phyloP scores from a whole-genome alignment of 2,329 filamentous ascomycete genomes.

The Colletotrichum sp. region DNA sequence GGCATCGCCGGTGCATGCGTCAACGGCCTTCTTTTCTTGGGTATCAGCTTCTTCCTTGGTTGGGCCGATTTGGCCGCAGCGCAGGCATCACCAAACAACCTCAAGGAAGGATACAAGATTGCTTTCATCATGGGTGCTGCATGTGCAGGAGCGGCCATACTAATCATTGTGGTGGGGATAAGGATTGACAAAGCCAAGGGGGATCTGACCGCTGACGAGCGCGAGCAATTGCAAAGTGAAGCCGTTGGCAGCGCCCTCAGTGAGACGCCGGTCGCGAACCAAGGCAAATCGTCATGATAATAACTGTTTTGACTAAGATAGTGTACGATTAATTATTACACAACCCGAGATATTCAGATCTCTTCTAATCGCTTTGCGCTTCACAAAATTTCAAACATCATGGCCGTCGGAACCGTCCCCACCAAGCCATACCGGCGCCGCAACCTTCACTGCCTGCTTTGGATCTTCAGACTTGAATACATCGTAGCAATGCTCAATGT shows the following conservation, averaged over 20 bases:
- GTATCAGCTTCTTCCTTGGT: constrained; percentile 73
- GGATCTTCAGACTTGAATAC: not conserved
- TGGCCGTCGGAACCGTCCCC: not conserved
- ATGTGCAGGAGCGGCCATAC: constrained; percentile 53
- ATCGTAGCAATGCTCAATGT: not conserved
- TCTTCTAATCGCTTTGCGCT: not conserved
- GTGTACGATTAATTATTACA: not conserved
- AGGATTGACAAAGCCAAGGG: constrained; percentile 10
- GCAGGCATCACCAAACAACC: constrained; percentile 46
- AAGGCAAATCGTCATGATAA: not conserved
- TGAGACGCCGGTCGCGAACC: not conserved
- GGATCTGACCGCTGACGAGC: not conserved
- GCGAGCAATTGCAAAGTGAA: not conserved
- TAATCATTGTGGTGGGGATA: constrained; percentile 58
- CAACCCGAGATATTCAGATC: not conserved
- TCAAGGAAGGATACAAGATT: constrained; percentile 61
- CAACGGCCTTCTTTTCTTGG: constrained; percentile 72
- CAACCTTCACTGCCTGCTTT: not conserved
- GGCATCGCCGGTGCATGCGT: constrained; percentile 74
- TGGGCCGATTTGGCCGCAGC: constrained; percentile 67
- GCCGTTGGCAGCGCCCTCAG: not conserved
- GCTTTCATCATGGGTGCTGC: constrained; percentile 71
- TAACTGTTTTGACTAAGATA: not conserved
- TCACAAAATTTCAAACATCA: not conserved
- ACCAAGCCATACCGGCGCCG: not conserved